These are phyloP conservation scores for Akebia trifoliata DNA, from an alignment of 164 flowering plant species.

Conservation along the genomic window DNA sequence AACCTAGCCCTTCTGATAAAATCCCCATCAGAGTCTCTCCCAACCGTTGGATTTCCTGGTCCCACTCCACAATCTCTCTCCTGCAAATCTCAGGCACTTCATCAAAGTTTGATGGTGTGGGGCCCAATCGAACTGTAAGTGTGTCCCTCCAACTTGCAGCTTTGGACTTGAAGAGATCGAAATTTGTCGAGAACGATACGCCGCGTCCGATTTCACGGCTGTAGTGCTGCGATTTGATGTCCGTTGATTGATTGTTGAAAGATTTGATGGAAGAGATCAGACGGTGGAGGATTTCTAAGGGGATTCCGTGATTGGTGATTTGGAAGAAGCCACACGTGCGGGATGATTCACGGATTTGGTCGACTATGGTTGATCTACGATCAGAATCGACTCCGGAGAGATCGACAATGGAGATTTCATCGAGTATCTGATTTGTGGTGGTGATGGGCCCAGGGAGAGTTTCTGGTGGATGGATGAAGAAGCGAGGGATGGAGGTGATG, in stretches of 20 bases:
- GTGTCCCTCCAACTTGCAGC: constrained; percentile 68
- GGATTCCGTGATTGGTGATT: constrained; percentile 43
- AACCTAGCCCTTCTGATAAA: constrained; percentile 56
- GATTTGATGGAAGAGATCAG: constrained; percentile 23
- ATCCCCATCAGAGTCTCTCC: constrained; percentile 43
- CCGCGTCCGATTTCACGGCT: constrained; percentile 22
- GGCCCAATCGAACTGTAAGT: constrained; percentile 30
- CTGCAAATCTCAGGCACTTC: constrained; percentile 41
- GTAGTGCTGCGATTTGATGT: constrained; percentile 30
- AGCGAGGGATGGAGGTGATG: constrained; percentile 46
- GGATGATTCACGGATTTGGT: constrained; percentile 32
- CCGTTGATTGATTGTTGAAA: constrained; percentile 44
- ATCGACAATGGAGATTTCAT: constrained; percentile 37
- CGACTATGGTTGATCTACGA: constrained; percentile 22
- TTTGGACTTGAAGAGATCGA: constrained; percentile 38
- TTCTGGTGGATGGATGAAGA: constrained; percentile 53
- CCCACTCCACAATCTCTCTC: constrained; percentile 41
- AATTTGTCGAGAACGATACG: constrained; percentile 29
- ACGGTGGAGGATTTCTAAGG: constrained; percentile 19
- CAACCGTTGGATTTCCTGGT: constrained; percentile 18
- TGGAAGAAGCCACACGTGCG: constrained; percentile 48
- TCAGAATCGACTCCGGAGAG: constrained; percentile 24
- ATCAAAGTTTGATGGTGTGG: constrained; percentile 14
- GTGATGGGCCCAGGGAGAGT: constrained; percentile 10
- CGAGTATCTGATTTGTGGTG: not conserved